A percentile compares a stretch with the other conserved stretches of the same genome.
Evolutionary conservation across 1,284 basidiomycete genomes (phyloP).

Genomic region (Cutaneotrichosporon sp.): DNA sequence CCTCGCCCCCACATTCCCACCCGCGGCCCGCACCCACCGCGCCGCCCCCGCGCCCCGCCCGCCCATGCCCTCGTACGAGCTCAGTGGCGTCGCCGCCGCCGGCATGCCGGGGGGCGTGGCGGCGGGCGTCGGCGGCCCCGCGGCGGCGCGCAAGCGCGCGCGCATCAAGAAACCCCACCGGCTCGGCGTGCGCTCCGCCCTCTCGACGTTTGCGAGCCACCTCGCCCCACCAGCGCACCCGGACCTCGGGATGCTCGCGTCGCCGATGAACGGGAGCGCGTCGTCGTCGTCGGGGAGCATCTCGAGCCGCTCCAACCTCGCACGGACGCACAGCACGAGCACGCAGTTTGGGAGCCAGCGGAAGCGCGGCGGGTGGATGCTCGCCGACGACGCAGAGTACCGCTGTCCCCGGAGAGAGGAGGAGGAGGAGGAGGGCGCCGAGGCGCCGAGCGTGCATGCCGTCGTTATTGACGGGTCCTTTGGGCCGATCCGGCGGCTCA

Average conservation of each 20-base stretch:
- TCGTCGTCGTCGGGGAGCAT: neutral
- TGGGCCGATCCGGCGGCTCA: neutral
- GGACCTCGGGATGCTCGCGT: neutral
- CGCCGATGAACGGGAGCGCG: neutral
- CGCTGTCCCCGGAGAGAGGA: neutral
- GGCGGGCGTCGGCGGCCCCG: neutral
- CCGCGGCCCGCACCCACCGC: neutral
- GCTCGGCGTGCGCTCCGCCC: neutral
- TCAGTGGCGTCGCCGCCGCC: neutral
- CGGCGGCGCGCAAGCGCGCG: neutral
- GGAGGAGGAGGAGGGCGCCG: neutral
- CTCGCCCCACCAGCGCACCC: slow-evolving; percentile 2
- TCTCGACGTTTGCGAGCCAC: slow-evolving; percentile 2
- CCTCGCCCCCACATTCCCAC: neutral
- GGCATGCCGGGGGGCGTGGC: neutral
- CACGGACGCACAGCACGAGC: neutral
- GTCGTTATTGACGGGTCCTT: slow-evolving; percentile 10
- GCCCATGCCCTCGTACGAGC: neutral
- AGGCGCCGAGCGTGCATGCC: neutral
- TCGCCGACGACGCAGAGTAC: slow-evolving; percentile 1
- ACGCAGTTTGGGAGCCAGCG: neutral
- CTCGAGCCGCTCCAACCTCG: neutral
- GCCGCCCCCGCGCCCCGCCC: neutral
- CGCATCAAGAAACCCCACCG: slow-evolving; percentile 4
- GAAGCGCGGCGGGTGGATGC: slow-evolving; percentile 4